Conservation (phyloP, 2,329 filamentous ascomycete genomes). For the Dactylellina parvicollis region DNA sequence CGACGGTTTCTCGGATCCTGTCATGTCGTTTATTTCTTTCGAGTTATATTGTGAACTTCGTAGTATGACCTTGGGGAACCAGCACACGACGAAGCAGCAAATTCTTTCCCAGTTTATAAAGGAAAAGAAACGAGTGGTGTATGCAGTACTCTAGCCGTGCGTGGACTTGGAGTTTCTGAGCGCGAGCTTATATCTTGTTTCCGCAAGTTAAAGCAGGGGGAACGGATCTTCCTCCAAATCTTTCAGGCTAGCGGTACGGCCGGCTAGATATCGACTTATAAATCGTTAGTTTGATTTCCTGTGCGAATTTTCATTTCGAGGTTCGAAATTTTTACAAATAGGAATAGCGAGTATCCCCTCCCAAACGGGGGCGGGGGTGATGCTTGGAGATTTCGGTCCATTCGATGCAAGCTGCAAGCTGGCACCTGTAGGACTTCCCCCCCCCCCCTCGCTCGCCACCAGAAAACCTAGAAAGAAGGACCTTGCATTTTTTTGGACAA, state of each 20-base stretch:
- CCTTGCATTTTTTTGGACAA: no score
- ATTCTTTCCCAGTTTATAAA: no score
- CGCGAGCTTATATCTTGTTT: no score
- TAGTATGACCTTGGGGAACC: no score
- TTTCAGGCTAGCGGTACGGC: constrained; percentile 21
- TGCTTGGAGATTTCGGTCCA: no score
- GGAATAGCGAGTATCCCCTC: constrained; percentile 34
- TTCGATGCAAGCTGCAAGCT: no score
- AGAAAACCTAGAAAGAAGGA: constrained; percentile 3
- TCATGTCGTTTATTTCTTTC: constrained; percentile 10
- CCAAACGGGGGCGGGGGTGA: constrained; percentile 24
- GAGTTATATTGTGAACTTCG: neutral
- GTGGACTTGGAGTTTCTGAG: no score
- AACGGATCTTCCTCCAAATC: neutral
- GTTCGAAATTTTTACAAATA: constrained; percentile 36
- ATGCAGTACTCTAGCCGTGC: no score
- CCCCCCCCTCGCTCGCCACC: constrained; percentile 1
- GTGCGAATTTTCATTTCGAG: constrained; percentile 4
- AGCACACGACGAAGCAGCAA: no score
- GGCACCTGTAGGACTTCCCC: neutral
- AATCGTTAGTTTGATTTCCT: constrained; percentile 32
- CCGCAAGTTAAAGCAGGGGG: neutral
- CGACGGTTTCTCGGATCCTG: constrained; percentile 32
- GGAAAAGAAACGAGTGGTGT: no score
- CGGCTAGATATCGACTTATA: constrained; percentile 23